Base-by-base conservation (phyloP, 1,284 basidiomycete species). In the Takashimella koratensis region DNA sequence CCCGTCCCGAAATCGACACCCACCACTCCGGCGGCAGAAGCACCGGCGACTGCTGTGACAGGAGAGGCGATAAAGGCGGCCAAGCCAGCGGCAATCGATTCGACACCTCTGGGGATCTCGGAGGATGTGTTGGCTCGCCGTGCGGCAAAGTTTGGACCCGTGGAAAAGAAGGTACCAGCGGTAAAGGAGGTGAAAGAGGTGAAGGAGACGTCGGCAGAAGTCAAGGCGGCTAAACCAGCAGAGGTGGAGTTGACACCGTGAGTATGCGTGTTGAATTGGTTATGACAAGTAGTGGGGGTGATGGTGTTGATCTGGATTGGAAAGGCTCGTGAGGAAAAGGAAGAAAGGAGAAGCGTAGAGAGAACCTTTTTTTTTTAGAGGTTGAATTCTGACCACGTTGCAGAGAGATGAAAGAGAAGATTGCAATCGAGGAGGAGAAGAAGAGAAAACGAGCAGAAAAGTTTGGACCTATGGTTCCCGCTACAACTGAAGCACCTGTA, bases 401-500 rank as follows among this genome's bases (percentile, higher is more conserved):
- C 53, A 74, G 72, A 47, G 67, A 65, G 51, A 54, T 62, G 56
- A 62, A 59, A 5, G 67, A 65, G 43, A 58, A 65, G 56, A 51
- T 67, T 20, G 66, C 66, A 2, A 51, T 56, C 12, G 74, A 78
- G 43, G 77, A 77, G 56, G 76, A 78, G 65, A 77, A 75, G 73
- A 77, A 77, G 67, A 60, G 76, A 45, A 78, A 78, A 65, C 59
- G 77, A 39, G 71, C 73, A 5, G 77, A 75, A 52, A 74, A 76
- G 62, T 78, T 77, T 54, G 73, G 68, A n/a, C n/a, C n/a, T n/a
- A n/a, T n/a, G n/a, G n/a, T n/a, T n/a, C n/a, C n/a, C n/a, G n/a
- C n/a, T n/a, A n/a, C n/a, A n/a, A n/a, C n/a, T n/a, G n/a, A n/a
- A n/a, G n/a, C n/a, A n/a, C n/a, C n/a, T n/a, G n/a, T n/a, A n/a